phyloP scores from a whole-genome alignment of 768 basidiomycete genomes.

The Rhodotorula taiwanensis region DNA sequence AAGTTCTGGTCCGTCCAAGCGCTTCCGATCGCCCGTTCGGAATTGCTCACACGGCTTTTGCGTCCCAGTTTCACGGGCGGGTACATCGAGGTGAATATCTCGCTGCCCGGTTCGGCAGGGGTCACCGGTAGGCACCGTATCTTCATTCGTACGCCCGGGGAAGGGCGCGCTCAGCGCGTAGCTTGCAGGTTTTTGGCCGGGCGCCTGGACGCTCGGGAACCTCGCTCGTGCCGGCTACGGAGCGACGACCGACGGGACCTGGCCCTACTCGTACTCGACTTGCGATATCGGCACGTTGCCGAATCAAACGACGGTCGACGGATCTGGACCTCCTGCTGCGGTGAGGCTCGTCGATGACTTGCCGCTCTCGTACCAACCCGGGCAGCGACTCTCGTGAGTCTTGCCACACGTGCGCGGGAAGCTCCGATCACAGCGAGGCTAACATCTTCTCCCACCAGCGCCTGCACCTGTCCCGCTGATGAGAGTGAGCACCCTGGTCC shows the following conservation, averaged over 20 bases:
- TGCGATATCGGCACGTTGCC: slow-evolving; percentile 84
- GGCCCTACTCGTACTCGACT: slow-evolving; percentile 58
- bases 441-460: not conserved
- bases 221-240: slow-evolving; percentile 80
- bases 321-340: slow-evolving; percentile 54
- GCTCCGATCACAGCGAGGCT: too few species aligned
- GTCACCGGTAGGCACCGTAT: slow-evolving; percentile 15
- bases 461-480: slow-evolving; percentile 76
- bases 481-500: slow-evolving; percentile 80
- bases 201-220: slow-evolving; percentile 47
- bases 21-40: too few species aligned
- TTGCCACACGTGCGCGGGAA: not conserved
- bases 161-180: not conserved
- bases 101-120: slow-evolving; percentile 27
- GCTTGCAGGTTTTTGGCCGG: slow-evolving; percentile 4
- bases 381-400: slow-evolving; percentile 64
- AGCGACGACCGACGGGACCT: slow-evolving; percentile 71
- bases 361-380: slow-evolving; percentile 69
- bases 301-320: slow-evolving; percentile 63
- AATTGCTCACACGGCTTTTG: too few species aligned
- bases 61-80: slow-evolving; percentile 69
- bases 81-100: slow-evolving; percentile 57
- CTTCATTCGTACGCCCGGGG: not conserved
- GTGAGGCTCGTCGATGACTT: slow-evolving; percentile 50
- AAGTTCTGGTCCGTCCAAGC: slow-evolving; percentile 60